These are phyloP conservation scores for Russula emetica DNA, from an alignment of 768 basidiomycete species.

Conservation along the genomic window DNA sequence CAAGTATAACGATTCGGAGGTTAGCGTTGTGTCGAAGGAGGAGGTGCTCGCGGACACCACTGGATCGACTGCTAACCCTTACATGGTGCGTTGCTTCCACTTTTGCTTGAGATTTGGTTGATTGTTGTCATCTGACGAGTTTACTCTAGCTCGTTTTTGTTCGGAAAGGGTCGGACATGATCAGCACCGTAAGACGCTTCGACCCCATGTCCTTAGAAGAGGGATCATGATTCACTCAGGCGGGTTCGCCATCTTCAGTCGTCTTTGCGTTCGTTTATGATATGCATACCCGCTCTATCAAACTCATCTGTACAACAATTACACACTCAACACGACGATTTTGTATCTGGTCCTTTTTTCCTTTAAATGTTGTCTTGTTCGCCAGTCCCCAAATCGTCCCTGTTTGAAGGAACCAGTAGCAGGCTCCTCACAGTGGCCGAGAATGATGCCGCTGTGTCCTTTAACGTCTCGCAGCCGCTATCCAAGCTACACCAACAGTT, in stretches of 20 bases:
- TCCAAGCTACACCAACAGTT: too few species aligned
- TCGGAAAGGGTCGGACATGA: slow-evolving; percentile 70
- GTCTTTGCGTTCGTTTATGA: background rate
- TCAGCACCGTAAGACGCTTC: slow-evolving; percentile 76
- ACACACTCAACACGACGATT: slow-evolving; percentile 6
- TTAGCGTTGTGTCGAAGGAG: slow-evolving; percentile 67
- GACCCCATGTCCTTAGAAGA: slow-evolving; percentile 33
- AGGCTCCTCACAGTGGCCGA: too few species aligned
- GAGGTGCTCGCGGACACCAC: slow-evolving; percentile 89
- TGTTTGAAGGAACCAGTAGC: too few species aligned
- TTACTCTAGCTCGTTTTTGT: slow-evolving; percentile 73
- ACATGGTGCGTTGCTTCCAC: slow-evolving; percentile 55
- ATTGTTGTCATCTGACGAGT: background rate
- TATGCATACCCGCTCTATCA: slow-evolving; percentile 16
- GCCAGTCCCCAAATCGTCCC: too few species aligned
- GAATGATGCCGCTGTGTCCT: too few species aligned
- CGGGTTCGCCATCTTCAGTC: background rate
- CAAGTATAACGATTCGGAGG: slow-evolving; percentile 93
- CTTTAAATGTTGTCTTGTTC: background rate
- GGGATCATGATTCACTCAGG: slow-evolving; percentile 22
- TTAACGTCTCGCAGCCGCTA: too few species aligned
- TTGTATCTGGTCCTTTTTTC: background rate
- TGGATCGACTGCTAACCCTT: slow-evolving; percentile 87
- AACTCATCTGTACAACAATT: slow-evolving; percentile 19
- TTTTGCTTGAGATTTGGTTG: background rate